Evolutionary conservation across 345 rosid species (phyloP), one percentile per base, ranked within the genome.

Genomic region (Erysimum cheiranthoides): DNA sequence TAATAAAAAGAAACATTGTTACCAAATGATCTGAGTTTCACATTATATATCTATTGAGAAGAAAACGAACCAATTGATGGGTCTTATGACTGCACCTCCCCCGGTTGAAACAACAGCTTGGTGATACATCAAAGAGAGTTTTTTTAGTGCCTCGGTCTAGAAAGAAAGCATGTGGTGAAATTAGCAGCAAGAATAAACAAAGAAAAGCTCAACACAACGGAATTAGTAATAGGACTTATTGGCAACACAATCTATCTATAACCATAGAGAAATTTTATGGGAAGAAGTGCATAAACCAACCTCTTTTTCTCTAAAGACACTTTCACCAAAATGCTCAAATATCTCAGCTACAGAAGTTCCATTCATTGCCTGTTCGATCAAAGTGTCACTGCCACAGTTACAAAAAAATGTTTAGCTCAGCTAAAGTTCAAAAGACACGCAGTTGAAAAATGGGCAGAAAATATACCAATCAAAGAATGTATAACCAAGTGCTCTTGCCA

Each of bases 241-340:
- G 46, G 46, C 13, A 40, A 40, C 46, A 40, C 46, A 40, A 13
- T 40, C 46, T 12, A 40, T 13, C 46, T 12, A 40, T n/a, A 40
- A 40, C 6, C 13, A 40, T 1, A 40, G 46, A 17, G 52, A 8
- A 8, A 13, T 14, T 8, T 43, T 68, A 30, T 27, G 40, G 4
- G 58, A 59, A 59, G 60, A 71, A 47, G 51, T 4, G 65, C 28
- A 73, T 43, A 54, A 54, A 66, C 40, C 40, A 65, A 74, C 98
- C 98, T 95, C 99, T 73, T 87, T 92, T n/a, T 83, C 83, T 80
- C 99, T 86, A 81, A 95, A 92, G 83, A 84, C 90, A 38, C 75
- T 83, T 66, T 94, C 99, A 65, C 99, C 97, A 58, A 87, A 84
- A 18, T 80, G 86, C 77, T 85, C 83, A 80, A 94, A 94, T 10